phyloP scores from a whole-genome alignment of 2,329 filamentous ascomycete genomes.

The Fusarium buharicum region DNA sequence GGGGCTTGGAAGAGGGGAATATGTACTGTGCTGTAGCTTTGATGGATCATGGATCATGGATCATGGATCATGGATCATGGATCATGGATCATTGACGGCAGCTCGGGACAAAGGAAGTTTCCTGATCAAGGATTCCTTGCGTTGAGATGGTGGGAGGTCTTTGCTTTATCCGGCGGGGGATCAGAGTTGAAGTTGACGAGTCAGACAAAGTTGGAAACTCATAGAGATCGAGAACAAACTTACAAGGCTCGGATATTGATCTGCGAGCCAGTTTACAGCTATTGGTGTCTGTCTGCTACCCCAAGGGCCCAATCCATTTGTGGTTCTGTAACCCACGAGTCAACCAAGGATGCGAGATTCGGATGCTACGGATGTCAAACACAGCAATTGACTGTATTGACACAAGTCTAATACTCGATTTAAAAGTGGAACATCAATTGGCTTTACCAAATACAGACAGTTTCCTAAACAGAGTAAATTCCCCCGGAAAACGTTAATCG shows the following conservation, averaged over 20 bases:
- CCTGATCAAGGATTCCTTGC: constrained; percentile 15
- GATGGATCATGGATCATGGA: background rate
- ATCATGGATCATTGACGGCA: background rate
- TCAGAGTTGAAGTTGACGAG: constrained; percentile 8
- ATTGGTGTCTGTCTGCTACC: background rate
- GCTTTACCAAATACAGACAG: background rate
- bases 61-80: background rate
- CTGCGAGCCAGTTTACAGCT: constrained; percentile 2
- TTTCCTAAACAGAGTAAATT: background rate
- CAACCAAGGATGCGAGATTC: background rate
- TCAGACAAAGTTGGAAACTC: background rate
- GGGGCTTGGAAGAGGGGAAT: too few relatives aligned
- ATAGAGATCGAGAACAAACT: background rate
- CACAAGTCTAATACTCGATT: too few relatives aligned
- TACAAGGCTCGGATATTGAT: constrained; percentile 18
- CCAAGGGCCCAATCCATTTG: too few relatives aligned
- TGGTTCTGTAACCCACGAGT: background rate
- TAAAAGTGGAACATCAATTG: background rate
- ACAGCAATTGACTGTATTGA: too few relatives aligned
- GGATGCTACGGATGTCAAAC: constrained; percentile 20
- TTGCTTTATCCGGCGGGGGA: constrained; percentile 36
- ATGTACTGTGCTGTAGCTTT: too few relatives aligned
- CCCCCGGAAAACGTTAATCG: constrained; percentile 14
- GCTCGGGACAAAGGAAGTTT: constrained; percentile 39
- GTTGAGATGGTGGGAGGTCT: constrained; percentile 8